Base-by-base conservation (phyloP, 768 basidiomycete genomes). In the Auriscalpium microsporum region DNA sequence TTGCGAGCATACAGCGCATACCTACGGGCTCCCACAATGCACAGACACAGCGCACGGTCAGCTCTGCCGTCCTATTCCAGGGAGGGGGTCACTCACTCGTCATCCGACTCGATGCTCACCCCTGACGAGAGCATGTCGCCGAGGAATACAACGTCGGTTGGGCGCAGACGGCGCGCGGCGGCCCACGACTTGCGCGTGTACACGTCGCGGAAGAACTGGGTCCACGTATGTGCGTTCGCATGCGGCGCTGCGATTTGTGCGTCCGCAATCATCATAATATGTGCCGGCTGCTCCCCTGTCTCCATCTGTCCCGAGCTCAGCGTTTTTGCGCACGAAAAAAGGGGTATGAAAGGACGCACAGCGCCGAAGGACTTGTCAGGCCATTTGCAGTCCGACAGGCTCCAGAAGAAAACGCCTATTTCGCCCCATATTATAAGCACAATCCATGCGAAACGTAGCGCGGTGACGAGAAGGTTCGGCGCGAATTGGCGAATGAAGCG, bases 51-150 rank as follows among this genome's bases (percentile, higher is more conserved):
- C 23, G 28, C 51, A 42, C 14, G 40, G 17, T 35, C 13, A 17
- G 50, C 50, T 16, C 28, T 28, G 5, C 5, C 17, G 21, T 23
- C 9, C 6, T n/a, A 44, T 10, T 1, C 21, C 50, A 52, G 51
- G 56, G 59, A 40, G 48, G 48, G 51, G 21, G 11, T 33, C 17
- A 78, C 89, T 69, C 66, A 94, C 94, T 94, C 87, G 48, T 70
- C 69, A 48, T 81, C 78, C 4, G 78, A 68, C 76, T 86, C 86
- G 10, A 72, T 73, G 37, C 77, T 73, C 52, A 90, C 75, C 2
- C 91, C 93, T 48, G 78, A 81, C 61, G 94, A 90, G 81, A 95
- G 82, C 90, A 95, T 89, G 67, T 96, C 93, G 23, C 94, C 94
- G 19, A 94, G 74, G 59, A 95, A 87, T 2, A 96, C 71, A 3